Evolutionary conservation across 192 early-diverging fungal species (phyloP).

Genomic region (Coemansia sp.): DNA sequence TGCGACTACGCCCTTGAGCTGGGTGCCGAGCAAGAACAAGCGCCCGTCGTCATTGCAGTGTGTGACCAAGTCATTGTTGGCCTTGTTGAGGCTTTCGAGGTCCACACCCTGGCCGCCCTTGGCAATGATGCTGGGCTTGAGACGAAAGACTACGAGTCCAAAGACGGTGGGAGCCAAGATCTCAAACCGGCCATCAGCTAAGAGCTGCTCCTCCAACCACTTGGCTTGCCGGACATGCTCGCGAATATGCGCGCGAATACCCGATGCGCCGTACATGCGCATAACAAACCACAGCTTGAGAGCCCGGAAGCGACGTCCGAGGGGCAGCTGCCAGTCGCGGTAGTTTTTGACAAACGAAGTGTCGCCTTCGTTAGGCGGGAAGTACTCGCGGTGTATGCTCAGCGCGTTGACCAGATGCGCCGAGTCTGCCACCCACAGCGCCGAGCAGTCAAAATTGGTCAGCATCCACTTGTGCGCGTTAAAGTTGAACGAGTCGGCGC

Average conservation of each 20-base stretch:
- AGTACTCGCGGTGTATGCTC: conserved; percentile 54
- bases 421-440: conserved; percentile 57
- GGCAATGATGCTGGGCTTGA: conserved; percentile 33
- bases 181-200: conserved; percentile 49
- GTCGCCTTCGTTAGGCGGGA: conserved; percentile 40
- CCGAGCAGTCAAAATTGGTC: conserved; percentile 66
- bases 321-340: conserved; percentile 58
- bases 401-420: conserved; percentile 54
- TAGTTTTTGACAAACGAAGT: conserved; percentile 54
- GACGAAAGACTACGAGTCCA: conserved; percentile 51
- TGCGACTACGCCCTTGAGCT: conserved; percentile 31
- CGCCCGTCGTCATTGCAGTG: conserved; percentile 40
- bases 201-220: conserved; percentile 37
- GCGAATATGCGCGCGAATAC: conserved; percentile 56
- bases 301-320: conserved; percentile 60
- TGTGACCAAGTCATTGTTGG: conserved; percentile 26
- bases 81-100: conserved; percentile 16
- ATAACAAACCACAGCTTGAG: conserved; percentile 69
- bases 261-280: conserved; percentile 57
- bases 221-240: conserved; percentile 37
- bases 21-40: conserved; percentile 42
- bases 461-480: conserved; percentile 68
- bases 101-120: neutral
- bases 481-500: conserved; percentile 60
- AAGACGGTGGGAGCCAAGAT: conserved; percentile 45